These are phyloP conservation scores for Aegilops bicornis DNA, from an alignment of 176 grass and related monocot species.

Conservation along the genomic window DNA sequence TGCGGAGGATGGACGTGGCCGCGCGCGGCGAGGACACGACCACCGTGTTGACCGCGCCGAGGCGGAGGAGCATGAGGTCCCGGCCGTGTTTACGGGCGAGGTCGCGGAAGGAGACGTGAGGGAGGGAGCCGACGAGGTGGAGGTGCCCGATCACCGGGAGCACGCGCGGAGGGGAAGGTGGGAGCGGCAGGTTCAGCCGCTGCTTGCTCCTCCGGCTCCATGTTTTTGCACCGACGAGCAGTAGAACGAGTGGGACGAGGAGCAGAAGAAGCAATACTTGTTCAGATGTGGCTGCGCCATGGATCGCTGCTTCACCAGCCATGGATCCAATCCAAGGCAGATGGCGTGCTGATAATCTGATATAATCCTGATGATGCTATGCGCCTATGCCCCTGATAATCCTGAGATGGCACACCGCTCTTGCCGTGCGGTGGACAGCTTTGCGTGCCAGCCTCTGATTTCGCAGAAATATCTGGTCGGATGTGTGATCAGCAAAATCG, in stretches of 20 bases:
- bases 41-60: not conserved
- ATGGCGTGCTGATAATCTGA: not conserved
- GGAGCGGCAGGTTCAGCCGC: not conserved
- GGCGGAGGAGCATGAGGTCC: slow-evolving; percentile 2
- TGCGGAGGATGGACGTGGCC: not conserved
- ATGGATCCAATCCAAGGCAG: not conserved
- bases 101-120: not conserved
- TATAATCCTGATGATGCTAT: not conserved
- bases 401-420: not conserved
- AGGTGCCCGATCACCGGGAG: slow-evolving; percentile 4
- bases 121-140: not conserved
- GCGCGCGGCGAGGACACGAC: not conserved
- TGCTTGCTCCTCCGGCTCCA: not conserved
- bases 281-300: not conserved
- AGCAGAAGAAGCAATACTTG: not conserved
- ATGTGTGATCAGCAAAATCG: not conserved
- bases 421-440: not conserved
- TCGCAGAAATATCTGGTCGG: not conserved
- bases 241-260: not conserved
- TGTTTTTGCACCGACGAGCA: not conserved
- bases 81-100: not conserved
- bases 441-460: not conserved
- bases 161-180: not conserved
- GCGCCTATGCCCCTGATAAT: too few species aligned
- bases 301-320: not conserved